Percentiles rank a stretch among this genome's conserved stretches.
Evolutionary conservation across 2,329 filamentous ascomycete genomes (phyloP).

Genomic region (Colletotrichum cereale): DNA sequence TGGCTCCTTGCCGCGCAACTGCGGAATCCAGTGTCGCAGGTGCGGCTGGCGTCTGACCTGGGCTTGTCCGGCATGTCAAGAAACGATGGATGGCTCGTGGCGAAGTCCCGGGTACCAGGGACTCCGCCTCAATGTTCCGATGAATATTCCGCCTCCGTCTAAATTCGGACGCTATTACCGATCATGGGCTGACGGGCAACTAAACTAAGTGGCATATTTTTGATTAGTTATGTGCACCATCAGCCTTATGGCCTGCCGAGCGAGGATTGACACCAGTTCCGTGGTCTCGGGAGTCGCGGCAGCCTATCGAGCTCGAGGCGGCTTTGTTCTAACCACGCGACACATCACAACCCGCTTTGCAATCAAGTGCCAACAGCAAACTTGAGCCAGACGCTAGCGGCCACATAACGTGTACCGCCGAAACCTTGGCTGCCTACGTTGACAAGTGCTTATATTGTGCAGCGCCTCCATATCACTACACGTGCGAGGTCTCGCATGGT

Average conservation of each 20-base stretch:
- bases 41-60: slow-evolving; percentile 5
- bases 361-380: neutral
- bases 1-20: slow-evolving; percentile 26
- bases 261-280: neutral
- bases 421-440: neutral
- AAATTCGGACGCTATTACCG: slow-evolving; percentile 10
- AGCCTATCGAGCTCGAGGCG: neutral
- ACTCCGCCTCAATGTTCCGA: slow-evolving; percentile 3
- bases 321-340: neutral
- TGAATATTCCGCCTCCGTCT: slow-evolving; percentile 2
- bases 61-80: neutral
- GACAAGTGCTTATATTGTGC: no score
- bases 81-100: neutral
- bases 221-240: neutral
- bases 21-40: slow-evolving; percentile 3
- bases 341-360: neutral
- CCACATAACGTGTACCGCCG: neutral
- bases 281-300: neutral
- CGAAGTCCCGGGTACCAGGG: neutral
- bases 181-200: neutral
- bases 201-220: neutral
- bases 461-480: no score
- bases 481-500: neutral
- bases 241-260: neutral
- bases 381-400: neutral